Evolutionary conservation across 306 rosid species (phyloP).

Genomic region (Purshia tridentata): DNA sequence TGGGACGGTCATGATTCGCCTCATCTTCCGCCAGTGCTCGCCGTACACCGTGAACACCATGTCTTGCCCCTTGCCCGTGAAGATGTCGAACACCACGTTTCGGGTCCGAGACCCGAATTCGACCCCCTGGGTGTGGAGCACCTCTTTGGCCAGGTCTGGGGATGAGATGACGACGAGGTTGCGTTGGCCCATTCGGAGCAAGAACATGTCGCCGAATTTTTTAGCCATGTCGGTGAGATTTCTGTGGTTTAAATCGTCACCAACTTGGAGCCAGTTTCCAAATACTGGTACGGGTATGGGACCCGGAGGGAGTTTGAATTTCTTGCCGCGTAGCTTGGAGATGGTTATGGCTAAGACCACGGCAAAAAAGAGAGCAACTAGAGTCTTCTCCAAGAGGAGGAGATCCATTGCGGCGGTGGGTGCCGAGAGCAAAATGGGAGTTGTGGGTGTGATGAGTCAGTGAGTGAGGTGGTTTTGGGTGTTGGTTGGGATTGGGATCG

Average conservation of each 20-base stretch:
- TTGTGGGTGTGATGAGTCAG: neutral
- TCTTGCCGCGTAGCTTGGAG: constrained; percentile 66
- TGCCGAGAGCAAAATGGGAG: neutral
- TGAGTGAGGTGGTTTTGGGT: neutral
- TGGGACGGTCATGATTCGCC: constrained; percentile 90
- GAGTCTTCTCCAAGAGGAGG: constrained; percentile 78
- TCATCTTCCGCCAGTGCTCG: constrained; percentile 93
- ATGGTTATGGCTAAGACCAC: constrained; percentile 43
- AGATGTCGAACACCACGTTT: constrained; percentile 85
- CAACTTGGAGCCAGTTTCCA: constrained; percentile 96
- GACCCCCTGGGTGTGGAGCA: constrained; percentile 80
- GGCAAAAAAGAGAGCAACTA: constrained; percentile 59
- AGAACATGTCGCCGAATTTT: constrained; percentile 65
- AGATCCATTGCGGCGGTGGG: constrained; percentile 57
- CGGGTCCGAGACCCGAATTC: constrained; percentile 90
- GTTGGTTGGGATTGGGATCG: neutral
- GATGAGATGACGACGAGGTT: constrained; percentile 76
- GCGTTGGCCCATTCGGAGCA: constrained; percentile 93
- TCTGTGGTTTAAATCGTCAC: constrained; percentile 92
- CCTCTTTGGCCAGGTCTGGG: constrained; percentile 86
- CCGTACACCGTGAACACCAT: constrained; percentile 96
- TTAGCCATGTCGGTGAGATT: constrained; percentile 75
- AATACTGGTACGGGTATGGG: constrained; percentile 74
- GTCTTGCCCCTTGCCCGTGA: constrained; percentile 87
- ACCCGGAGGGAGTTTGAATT: constrained; percentile 87